Evolutionary conservation across 139 green algal species (phyloP).

Genomic region (Deuterostichococcus epilithicus): DNA sequence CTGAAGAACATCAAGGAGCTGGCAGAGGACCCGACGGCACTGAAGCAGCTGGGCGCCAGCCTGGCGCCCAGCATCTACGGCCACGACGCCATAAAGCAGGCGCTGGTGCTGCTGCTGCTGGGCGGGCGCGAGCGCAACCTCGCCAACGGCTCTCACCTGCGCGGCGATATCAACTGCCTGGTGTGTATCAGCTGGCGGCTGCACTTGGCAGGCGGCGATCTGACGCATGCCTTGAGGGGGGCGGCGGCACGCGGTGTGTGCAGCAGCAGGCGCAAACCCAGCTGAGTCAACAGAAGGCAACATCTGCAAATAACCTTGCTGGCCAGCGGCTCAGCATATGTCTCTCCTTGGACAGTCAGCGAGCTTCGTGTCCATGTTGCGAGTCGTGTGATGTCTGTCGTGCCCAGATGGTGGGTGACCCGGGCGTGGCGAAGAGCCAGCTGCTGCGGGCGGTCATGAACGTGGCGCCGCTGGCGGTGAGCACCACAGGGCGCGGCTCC

Average conservation of each 20-base stretch:
- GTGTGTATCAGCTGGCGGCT: not conserved
- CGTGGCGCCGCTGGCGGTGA: conserved; percentile 85
- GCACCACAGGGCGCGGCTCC: conserved; percentile 93
- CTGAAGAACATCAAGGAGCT: conserved; percentile 49
- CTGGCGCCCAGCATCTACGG: conserved; percentile 97
- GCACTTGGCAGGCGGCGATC: conserved; percentile 54
- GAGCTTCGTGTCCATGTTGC: conserved; percentile 44
- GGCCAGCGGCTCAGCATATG: too few relatives aligned
- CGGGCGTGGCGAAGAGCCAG: conserved; percentile 95
- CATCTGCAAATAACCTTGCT: too few relatives aligned
- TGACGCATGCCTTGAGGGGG: too few relatives aligned
- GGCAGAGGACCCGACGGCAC: conserved; percentile 44
- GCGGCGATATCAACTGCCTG: conserved; percentile 98
- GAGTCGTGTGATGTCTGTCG: conserved; percentile 32
- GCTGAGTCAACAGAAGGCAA: too few relatives aligned
- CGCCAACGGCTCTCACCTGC: conserved; percentile 79
- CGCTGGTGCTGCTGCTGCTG: conserved; percentile 66
- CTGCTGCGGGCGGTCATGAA: conserved; percentile 94
- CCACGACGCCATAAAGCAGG: conserved; percentile 91
- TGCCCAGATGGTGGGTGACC: conserved; percentile 74
- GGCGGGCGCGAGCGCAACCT: conserved; percentile 61
- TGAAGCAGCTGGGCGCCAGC: conserved; percentile 77
- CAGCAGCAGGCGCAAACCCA: too few relatives aligned
- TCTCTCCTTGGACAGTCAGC: too few relatives aligned
- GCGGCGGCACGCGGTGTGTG: too few relatives aligned